Percentiles rank a stretch among this genome's conserved stretches.
These are phyloP conservation scores for Eimeria praecox DNA, from an alignment of 169 alveolate species.

Conservation along the genomic window DNA sequence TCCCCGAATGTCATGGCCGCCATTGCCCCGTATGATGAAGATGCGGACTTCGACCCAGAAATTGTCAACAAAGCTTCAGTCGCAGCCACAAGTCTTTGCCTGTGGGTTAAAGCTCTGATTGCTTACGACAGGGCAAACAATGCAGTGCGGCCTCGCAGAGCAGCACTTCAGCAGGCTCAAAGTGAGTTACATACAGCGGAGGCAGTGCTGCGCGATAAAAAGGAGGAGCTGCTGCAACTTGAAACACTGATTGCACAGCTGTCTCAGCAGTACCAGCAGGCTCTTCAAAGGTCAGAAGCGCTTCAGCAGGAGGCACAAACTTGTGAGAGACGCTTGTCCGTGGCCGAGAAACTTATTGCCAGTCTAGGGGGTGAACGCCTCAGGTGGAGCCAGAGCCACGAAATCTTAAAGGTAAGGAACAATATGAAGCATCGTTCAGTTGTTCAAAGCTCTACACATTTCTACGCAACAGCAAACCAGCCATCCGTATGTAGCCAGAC, in stretches of 20 bases:
- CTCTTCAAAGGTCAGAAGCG: conserved; percentile 92
- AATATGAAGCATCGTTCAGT: not conserved
- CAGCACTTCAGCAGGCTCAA: conserved; percentile 94
- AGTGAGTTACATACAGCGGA: conserved; percentile 94
- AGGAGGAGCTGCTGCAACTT: conserved; percentile 93
- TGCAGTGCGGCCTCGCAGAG: conserved; percentile 94
- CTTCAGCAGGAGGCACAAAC: conserved; percentile 89
- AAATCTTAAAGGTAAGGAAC: conserved; percentile 88
- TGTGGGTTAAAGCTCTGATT: conserved; percentile 96
- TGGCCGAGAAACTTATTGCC: conserved; percentile 96
- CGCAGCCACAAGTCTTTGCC: conserved; percentile 95
- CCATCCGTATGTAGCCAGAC: not conserved
- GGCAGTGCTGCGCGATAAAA: conserved; percentile 92
- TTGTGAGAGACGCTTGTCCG: conserved; percentile 87
- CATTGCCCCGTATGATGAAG: conserved; percentile 95
- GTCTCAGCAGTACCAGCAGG: conserved; percentile 90
- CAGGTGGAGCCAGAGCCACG: conserved; percentile 97
- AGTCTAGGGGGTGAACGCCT: conserved; percentile 96
- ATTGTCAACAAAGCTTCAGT: conserved; percentile 93
- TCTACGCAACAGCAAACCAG: not conserved
- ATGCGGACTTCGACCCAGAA: conserved; percentile 90
- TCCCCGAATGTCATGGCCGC: conserved; percentile 96
- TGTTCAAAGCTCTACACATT: not conserved
- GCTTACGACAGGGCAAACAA: conserved; percentile 95
- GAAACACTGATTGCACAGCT: conserved; percentile 91